Evolutionary conservation across 2,329 filamentous ascomycete species (phyloP), one percentile per base, ranked within the genome.

Genomic region (Pseudocercospora macadamiae): DNA sequence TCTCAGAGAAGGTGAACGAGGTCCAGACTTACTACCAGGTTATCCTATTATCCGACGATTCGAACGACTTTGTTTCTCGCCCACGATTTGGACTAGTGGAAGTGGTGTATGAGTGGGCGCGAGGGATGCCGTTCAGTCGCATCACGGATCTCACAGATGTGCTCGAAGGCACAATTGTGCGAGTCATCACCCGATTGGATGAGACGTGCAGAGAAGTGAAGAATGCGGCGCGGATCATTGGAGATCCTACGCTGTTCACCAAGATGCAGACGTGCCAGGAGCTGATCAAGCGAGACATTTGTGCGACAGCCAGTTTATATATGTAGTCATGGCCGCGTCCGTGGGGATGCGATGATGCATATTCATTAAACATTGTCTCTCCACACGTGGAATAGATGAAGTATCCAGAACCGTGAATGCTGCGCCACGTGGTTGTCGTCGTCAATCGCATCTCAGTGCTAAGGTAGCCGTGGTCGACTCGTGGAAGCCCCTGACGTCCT

Each of bases 201-300:
- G 95, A 99, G 82, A 96, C 92, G 7, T 99, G 95, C 73, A 83
- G 95, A 48, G 95, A 99, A 76, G 95, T 97, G 56, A 97, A 96
- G 82, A 97, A 96, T 73, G 93, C 95, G 34, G 95, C 95, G 25
- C 84, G 95, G 66, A 91, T 99, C 65, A 93, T 99, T 66, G 95
- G 95, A 21, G 95, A 99, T 73, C 95, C 95, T 3, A 89, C 89
- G 56, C 78, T 99, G 66, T 97, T 96, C 75, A 86, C 88, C 66
- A 99, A 99, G 84, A 99, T 99, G 93, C 89, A 96, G 78, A 87
- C 87, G 63, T 96, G 93, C 66, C 93, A 97, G 83, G 95, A 99
- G 81, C 84, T 97, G 83, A 99, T 99, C 74, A 96, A 96, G 83
- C 81, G 95, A 70, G 95, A 97, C 74, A 95, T 96, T 54, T 96